These are phyloP conservation scores for Penicillium sp. DNA, from an alignment of 2,329 filamentous ascomycete species.

Conservation along the genomic window DNA sequence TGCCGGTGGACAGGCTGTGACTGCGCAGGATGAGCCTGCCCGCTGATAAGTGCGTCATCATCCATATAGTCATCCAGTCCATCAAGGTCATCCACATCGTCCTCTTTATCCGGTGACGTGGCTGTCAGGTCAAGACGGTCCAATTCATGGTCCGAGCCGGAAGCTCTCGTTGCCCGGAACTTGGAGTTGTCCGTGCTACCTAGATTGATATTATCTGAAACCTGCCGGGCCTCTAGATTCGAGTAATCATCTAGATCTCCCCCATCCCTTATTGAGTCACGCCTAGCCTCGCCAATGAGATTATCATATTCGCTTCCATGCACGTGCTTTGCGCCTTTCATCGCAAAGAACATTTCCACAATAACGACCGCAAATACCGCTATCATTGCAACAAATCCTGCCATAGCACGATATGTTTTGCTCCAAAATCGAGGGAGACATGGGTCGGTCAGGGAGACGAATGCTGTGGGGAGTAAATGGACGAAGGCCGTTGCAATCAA, in stretches of 20 bases:
- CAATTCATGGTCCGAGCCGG: slow-evolving; percentile 19
- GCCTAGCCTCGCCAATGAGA: slow-evolving; percentile 32
- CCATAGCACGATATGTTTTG: slow-evolving; percentile 72
- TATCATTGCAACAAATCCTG: slow-evolving; percentile 77
- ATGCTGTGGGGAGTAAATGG: slow-evolving; percentile 62
- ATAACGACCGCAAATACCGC: slow-evolving; percentile 78
- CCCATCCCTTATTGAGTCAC: slow-evolving; percentile 19
- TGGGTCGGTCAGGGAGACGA: slow-evolving; percentile 58
- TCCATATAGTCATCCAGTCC: slow-evolving; percentile 45
- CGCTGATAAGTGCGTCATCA: slow-evolving; percentile 16
- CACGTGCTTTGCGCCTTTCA: slow-evolving; percentile 60
- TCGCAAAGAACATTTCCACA: slow-evolving; percentile 86
- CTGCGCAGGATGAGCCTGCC: slow-evolving; percentile 11
- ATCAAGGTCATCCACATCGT: slow-evolving; percentile 54
- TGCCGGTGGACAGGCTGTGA: slow-evolving; percentile 12
- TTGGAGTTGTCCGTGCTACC: slow-evolving; percentile 14
- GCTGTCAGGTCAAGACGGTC: slow-evolving; percentile 18
- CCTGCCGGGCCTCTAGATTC: slow-evolving; percentile 19
- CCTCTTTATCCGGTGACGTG: slow-evolving; percentile 49
- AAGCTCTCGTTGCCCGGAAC: slow-evolving; percentile 3
- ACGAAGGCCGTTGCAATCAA: slow-evolving; percentile 58
- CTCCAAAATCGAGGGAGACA: slow-evolving; percentile 77
- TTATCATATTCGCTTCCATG: slow-evolving; percentile 55
- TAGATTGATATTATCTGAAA: slow-evolving; percentile 23
- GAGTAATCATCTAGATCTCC: slow-evolving; percentile 24